Conservation (phyloP, 2,329 filamentous ascomycete genomes). For the Colletotrichum destructivum region DNA sequence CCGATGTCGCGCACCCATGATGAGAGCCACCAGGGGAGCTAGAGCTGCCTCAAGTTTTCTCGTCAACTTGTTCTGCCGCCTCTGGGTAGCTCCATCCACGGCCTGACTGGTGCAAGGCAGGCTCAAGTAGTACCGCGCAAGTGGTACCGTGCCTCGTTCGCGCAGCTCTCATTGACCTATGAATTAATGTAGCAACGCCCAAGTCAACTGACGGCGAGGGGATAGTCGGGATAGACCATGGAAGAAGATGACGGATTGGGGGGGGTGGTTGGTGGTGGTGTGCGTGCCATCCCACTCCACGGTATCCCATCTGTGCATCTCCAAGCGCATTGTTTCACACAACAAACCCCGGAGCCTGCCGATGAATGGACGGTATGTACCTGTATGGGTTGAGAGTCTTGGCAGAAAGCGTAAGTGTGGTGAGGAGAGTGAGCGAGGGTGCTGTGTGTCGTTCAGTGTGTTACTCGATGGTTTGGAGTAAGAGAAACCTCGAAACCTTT, state of each 20-base stretch:
- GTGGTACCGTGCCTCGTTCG: not conserved
- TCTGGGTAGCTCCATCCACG: too few species aligned
- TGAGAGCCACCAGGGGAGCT: constrained; percentile 1
- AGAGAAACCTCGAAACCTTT: constrained; percentile 17
- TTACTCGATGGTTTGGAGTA: constrained; percentile 43
- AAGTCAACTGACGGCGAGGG: not conserved
- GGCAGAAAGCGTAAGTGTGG: constrained; percentile 4
- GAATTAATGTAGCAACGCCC: not conserved
- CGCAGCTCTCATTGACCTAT: not conserved
- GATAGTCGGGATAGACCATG: constrained; percentile 13
- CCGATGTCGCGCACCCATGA: not conserved
- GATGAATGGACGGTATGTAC: not conserved
- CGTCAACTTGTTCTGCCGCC: too few species aligned
- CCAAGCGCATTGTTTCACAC: constrained; percentile 39
- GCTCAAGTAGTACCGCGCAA: too few species aligned
- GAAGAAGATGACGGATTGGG: not conserved
- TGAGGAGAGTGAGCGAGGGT: not conserved
- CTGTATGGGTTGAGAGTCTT: not conserved
- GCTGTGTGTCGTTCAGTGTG: constrained; percentile 1
- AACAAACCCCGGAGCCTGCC: constrained; percentile 39
- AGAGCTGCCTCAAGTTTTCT: constrained; percentile 2
- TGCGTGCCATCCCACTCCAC: constrained; percentile 22
- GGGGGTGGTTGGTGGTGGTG: not conserved
- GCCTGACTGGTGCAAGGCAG: too few species aligned
- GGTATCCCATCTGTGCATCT: constrained; percentile 36